Conservation (phyloP, 2,329 filamentous ascomycete species). For the Macrophomina pseudophaseolina region DNA sequence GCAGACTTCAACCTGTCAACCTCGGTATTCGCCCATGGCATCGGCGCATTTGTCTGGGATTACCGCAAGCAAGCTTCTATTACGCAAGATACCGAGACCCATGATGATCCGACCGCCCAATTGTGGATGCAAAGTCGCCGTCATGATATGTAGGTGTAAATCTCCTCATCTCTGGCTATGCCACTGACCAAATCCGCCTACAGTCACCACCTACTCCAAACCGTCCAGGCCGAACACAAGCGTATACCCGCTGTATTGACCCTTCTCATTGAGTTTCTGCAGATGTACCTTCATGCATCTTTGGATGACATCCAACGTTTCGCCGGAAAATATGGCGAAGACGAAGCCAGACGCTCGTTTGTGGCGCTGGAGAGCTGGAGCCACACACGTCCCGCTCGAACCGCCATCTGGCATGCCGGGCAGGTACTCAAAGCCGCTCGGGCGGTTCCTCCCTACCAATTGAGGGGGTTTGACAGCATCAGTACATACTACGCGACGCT, state of each 20-base stretch:
- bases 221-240: slow-evolving; percentile 15
- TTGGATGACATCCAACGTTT: slow-evolving; percentile 71
- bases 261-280: slow-evolving; percentile 56
- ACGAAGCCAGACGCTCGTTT: slow-evolving; percentile 66
- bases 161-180: background rate
- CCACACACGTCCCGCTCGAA: slow-evolving; percentile 59
- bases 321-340: slow-evolving; percentile 69
- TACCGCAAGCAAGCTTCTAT: slow-evolving; percentile 12
- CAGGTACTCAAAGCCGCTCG: slow-evolving; percentile 67
- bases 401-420: slow-evolving; percentile 70
- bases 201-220: slow-evolving; percentile 61
- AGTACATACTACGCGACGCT: slow-evolving; percentile 71
- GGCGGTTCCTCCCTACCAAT: slow-evolving; percentile 56
- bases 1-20: slow-evolving; percentile 52
- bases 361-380: slow-evolving; percentile 65
- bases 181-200: slow-evolving; percentile 55
- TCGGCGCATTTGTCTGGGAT: slow-evolving; percentile 16
- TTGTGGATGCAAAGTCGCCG: slow-evolving; percentile 33
- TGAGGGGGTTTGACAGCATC: slow-evolving; percentile 71
- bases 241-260: slow-evolving; percentile 4
- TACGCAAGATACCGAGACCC: slow-evolving; percentile 6
- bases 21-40: slow-evolving; percentile 19
- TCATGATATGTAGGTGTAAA: slow-evolving; percentile 26
- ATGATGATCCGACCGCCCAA: slow-evolving; percentile 28
- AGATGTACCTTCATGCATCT: slow-evolving; percentile 68